These are phyloP conservation scores for Colletotrichum sp. DNA, from an alignment of 2,329 filamentous ascomycete species.

Conservation along the genomic window DNA sequence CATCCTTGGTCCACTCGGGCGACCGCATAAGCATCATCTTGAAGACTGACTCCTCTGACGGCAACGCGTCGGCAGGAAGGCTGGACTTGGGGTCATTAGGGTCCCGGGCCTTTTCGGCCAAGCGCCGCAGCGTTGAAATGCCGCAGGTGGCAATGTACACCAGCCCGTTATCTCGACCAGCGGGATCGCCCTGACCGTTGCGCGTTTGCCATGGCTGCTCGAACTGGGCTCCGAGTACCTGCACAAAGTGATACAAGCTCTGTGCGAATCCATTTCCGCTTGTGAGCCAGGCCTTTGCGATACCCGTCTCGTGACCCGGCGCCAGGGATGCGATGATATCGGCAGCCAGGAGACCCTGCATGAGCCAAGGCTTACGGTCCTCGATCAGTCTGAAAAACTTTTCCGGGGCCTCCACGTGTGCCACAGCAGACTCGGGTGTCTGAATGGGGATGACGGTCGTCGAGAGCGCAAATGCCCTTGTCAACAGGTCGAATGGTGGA, in stretches of 20 bases:
- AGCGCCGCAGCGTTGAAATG: slow-evolving; percentile 68
- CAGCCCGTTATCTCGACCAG: slow-evolving; percentile 49
- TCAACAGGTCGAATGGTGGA: slow-evolving; percentile 80
- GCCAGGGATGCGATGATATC: slow-evolving; percentile 84
- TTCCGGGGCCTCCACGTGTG: slow-evolving; percentile 31
- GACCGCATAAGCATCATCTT: slow-evolving; percentile 70
- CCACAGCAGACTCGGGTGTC: slow-evolving; percentile 11
- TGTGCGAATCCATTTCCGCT: slow-evolving; percentile 85
- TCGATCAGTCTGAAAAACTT: slow-evolving; percentile 68
- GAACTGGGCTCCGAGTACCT: slow-evolving; percentile 71
- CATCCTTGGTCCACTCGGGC: slow-evolving; percentile 66
- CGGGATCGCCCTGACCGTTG: slow-evolving; percentile 32
- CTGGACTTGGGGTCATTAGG: slow-evolving; percentile 53
- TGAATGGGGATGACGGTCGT: slow-evolving; percentile 84
- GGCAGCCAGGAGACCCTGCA: slow-evolving; percentile 89
- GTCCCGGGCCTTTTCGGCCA: slow-evolving; percentile 72
- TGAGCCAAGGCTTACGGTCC: slow-evolving; percentile 83
- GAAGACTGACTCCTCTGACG: slow-evolving; percentile 70
- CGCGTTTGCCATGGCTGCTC: slow-evolving; percentile 46
- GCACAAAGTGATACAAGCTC: slow-evolving; percentile 77
- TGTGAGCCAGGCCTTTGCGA: slow-evolving; percentile 82
- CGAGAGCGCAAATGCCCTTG: slow-evolving; percentile 84
- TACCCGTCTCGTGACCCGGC: slow-evolving; percentile 70
- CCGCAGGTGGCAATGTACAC: slow-evolving; percentile 72
- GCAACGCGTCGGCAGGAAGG: slow-evolving; percentile 67